phyloP scores from a whole-genome alignment of 2,329 filamentous ascomycete genomes.

The Amauroascus niger region DNA sequence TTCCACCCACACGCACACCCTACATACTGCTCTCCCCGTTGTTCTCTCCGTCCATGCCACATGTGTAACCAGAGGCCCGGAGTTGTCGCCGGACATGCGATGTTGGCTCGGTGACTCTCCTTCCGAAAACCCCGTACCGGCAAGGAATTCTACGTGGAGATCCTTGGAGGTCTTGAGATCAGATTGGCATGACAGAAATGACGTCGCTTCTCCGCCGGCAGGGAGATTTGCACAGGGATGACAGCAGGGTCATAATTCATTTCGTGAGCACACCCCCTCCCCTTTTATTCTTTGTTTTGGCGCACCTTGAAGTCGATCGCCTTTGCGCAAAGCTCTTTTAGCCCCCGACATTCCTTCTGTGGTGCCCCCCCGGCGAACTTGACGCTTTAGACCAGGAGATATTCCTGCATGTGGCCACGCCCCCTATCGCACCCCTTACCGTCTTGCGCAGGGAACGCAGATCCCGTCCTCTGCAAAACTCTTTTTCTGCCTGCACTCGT shows the following conservation, averaged over 20 bases:
- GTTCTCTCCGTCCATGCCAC: not conserved
- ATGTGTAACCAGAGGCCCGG: not conserved
- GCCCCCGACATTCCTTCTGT: not conserved
- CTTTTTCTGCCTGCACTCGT: not conserved
- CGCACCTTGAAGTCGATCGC: conserved; percentile 1
- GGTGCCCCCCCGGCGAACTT: no score
- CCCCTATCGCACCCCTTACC: not conserved
- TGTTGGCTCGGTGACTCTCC: not conserved
- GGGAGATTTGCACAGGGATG: conserved; percentile 9
- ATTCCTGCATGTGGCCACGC: not conserved
- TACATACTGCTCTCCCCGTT: not conserved
- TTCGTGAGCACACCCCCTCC: conserved; percentile 50
- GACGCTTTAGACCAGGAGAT: no score
- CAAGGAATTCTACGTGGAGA: not conserved
- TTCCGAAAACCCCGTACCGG: not conserved
- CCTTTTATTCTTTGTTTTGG: not conserved
- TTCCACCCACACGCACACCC: no score
- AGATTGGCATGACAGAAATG: not conserved
- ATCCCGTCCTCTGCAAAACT: not conserved
- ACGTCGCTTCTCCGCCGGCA: conserved; percentile 4
- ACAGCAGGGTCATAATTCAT: conserved; percentile 61
- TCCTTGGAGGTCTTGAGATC: not conserved
- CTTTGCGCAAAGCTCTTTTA: not conserved
- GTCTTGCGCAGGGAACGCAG: not conserved
- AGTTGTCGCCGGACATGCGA: not conserved